Evolutionary conservation across 805 yeast genomes (phyloP).

Genomic region (Wickerhamomyces canadensis): DNA sequence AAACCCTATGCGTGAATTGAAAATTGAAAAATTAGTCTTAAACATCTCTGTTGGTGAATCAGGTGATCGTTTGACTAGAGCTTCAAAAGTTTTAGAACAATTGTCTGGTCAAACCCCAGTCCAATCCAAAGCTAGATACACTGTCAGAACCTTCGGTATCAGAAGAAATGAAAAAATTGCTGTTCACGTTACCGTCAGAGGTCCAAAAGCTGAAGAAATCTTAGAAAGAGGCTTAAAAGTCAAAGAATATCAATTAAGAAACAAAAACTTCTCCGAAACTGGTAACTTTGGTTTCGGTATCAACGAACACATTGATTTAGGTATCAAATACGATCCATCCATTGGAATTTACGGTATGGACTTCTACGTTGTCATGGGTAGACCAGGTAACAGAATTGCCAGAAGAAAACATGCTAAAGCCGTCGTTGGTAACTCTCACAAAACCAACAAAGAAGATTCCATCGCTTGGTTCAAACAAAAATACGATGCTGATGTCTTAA

Average conservation of each 20-base stretch:
- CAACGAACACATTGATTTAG: constrained; percentile 98
- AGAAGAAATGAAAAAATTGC: constrained; percentile 99
- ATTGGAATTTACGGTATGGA: constrained; percentile 99
- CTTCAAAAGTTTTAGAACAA: constrained; percentile 99
- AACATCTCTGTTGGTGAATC: constrained; percentile 99
- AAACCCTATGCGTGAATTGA: constrained; percentile 98
- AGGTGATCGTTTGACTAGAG: constrained; percentile 99
- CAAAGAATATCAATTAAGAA: constrained; percentile 96
- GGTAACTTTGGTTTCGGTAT: constrained; percentile 99
- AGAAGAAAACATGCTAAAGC: constrained; percentile 96
- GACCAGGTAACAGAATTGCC: constrained; percentile 98
- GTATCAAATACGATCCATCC: constrained; percentile 99
- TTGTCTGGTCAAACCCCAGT: constrained; percentile 99
- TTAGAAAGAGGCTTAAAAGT: constrained; percentile 99
- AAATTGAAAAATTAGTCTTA: constrained; percentile 98
- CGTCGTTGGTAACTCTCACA: constrained; percentile 88
- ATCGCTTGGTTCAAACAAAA: constrained; percentile 99
- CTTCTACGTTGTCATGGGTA: constrained; percentile 98
- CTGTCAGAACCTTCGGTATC: constrained; percentile 99
- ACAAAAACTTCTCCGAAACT: constrained; percentile 94
- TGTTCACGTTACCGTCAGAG: constrained; percentile 98
- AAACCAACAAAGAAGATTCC: constrained; percentile 88
- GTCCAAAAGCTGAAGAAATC: constrained; percentile 99
- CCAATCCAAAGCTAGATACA: constrained; percentile 99
- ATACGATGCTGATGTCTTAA: constrained; percentile 97